phyloP scores from a whole-genome alignment of 768 basidiomycete species.

The Naganishia friedmannii region DNA sequence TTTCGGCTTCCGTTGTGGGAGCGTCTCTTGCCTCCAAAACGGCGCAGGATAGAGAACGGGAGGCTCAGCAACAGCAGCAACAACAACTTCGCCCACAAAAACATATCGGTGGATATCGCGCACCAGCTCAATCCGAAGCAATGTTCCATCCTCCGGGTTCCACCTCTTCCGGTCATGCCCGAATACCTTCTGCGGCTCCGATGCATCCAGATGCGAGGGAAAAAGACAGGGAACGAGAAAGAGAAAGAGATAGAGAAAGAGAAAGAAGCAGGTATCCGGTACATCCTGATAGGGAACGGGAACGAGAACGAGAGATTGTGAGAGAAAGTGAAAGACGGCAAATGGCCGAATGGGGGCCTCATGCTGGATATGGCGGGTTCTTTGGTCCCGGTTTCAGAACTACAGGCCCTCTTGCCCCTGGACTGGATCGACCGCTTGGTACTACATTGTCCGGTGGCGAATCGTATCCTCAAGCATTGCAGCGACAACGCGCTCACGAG shows the following conservation, averaged over 20 bases:
- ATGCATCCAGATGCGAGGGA: background rate
- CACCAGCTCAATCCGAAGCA: background rate
- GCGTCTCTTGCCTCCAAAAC: background rate
- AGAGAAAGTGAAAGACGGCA: constrained; percentile 10
- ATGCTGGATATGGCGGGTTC: constrained; percentile 1
- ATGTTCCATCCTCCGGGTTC: background rate
- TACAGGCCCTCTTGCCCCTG: background rate
- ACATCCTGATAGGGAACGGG: constrained; percentile 17
- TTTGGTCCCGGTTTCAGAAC: background rate
- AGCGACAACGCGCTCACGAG: background rate
- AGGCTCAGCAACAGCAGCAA: constrained; percentile 1
- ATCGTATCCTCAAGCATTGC: background rate
- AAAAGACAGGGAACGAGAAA: background rate
- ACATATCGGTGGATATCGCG: constrained; percentile 6
- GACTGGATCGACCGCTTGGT: background rate
- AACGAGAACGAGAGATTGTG: constrained; percentile 13
- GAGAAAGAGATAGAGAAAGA: background rate
- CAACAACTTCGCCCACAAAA: constrained; percentile 1
- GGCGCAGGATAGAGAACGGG: background rate
- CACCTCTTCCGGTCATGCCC: background rate
- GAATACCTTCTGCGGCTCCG: background rate
- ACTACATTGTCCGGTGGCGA: background rate
- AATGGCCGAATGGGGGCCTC: constrained; percentile 8
- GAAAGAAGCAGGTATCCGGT: constrained; percentile 3
- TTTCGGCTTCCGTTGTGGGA: constrained; percentile 5